A percentile compares a stretch with the other conserved stretches of the same genome.
phyloP scores from a whole-genome alignment of 169 alveolate species.

The Perkinsus olseni region DNA sequence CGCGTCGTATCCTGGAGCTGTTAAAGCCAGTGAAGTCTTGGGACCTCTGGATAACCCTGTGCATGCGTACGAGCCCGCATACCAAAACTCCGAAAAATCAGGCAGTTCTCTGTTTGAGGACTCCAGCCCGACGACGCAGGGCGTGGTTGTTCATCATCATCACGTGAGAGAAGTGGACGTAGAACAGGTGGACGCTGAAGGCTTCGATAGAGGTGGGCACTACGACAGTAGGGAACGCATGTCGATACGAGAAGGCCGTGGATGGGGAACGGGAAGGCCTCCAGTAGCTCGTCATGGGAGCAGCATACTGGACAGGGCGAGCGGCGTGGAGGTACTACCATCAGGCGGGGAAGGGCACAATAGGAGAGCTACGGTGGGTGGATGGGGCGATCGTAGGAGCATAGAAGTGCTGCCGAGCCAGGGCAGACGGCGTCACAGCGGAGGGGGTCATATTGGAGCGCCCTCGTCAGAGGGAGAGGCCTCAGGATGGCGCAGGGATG shows the following conservation, averaged over 20 bases:
- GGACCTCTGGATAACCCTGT: not conserved
- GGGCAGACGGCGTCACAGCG: not conserved
- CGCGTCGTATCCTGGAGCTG: not conserved
- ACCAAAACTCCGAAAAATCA: too few species aligned
- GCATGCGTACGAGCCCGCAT: not conserved
- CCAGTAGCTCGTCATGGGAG: too few species aligned
- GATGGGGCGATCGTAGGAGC: not conserved
- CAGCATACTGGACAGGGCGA: not conserved
- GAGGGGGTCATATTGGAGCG: not conserved
- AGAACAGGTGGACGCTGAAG: not conserved
- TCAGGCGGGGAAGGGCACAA: not conserved
- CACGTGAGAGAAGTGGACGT: not conserved
- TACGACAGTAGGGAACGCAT: not conserved
- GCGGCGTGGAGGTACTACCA: not conserved
- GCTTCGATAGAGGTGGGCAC: not conserved
- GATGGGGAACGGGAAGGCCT: too few species aligned
- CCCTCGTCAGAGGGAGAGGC: not conserved
- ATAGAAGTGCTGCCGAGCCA: not conserved
- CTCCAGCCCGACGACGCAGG: not conserved
- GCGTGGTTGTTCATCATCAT: not conserved
- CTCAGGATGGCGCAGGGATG: too few species aligned
- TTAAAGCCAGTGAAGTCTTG: not conserved
- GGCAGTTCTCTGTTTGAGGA: not conserved
- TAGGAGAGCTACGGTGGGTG: not conserved
- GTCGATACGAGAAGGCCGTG: not conserved